Conservation (phyloP, 2,329 filamentous ascomycete species). For the Thielaviopsis euricoi region DNA sequence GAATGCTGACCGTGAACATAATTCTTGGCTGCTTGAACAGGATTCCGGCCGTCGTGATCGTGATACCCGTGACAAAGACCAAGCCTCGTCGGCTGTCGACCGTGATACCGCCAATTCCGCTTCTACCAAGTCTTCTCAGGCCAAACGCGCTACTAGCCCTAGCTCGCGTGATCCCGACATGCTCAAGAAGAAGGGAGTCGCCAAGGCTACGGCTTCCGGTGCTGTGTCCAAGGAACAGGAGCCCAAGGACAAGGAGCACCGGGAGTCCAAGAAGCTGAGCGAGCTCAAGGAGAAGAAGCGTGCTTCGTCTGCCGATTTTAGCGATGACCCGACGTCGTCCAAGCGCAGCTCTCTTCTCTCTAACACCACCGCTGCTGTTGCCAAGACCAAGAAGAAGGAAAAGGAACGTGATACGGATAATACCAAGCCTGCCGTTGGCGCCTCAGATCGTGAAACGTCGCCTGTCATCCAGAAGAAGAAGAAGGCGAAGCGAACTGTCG, state of each 20-base stretch:
- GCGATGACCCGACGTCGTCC: constrained; percentile 30
- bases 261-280: constrained; percentile 18
- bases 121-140: constrained; percentile 24
- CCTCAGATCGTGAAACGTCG: constrained; percentile 36
- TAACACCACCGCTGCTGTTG: constrained; percentile 21
- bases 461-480: constrained; percentile 32
- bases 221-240: constrained; percentile 26
- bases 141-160: constrained; percentile 6
- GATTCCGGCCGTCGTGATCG: constrained; percentile 15
- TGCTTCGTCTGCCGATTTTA: constrained; percentile 25
- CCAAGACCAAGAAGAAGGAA: constrained; percentile 39
- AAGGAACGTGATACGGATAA: constrained; percentile 28
- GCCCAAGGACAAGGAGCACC: constrained; percentile 24
- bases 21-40: constrained; percentile 13
- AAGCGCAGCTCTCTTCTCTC: constrained; percentile 27
- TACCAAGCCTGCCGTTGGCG: not conserved
- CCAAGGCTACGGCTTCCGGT: constrained; percentile 15
- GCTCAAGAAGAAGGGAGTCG: constrained; percentile 24
- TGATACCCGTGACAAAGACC: constrained; percentile 16
- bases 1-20: constrained; percentile 25
- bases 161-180: constrained; percentile 2
- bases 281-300: constrained; percentile 34
- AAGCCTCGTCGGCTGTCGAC: constrained; percentile 13
- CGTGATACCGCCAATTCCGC: constrained; percentile 22
- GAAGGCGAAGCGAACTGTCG: constrained; percentile 32